phyloP scores from a whole-genome alignment of 2,329 filamentous ascomycete genomes.

The Nemania serpens region DNA sequence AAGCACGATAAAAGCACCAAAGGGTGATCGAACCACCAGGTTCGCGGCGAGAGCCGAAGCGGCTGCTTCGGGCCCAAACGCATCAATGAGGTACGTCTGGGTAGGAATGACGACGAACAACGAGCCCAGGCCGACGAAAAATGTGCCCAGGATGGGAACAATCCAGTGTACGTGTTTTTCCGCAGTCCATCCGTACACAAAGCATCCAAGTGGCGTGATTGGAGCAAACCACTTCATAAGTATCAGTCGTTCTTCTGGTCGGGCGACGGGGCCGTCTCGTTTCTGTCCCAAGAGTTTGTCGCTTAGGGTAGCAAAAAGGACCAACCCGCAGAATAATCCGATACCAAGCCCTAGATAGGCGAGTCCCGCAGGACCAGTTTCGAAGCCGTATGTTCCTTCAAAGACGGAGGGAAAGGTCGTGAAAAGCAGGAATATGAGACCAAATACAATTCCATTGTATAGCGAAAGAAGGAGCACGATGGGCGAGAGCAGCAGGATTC shows the following conservation, averaged over 20 bases:
- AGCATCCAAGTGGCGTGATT: slow-evolving; percentile 4
- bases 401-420: slow-evolving; percentile 18
- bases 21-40: slow-evolving; percentile 12
- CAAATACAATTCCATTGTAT: slow-evolving; percentile 10
- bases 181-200: slow-evolving; percentile 8
- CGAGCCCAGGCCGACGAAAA: slow-evolving; percentile 10
- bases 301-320: slow-evolving; percentile 8
- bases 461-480: slow-evolving; percentile 16
- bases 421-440: slow-evolving; percentile 17
- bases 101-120: slow-evolving; percentile 8
- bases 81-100: slow-evolving; percentile 15
- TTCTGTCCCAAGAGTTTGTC: slow-evolving; percentile 15
- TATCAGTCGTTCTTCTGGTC: slow-evolving; percentile 9
- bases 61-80: slow-evolving; percentile 15
- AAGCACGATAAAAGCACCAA: slow-evolving; percentile 4
- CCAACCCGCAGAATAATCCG: neutral
- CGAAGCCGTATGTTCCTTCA: slow-evolving; percentile 12
- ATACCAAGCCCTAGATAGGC: slow-evolving; percentile 15
- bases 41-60: slow-evolving; percentile 18
- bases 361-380: slow-evolving; percentile 3
- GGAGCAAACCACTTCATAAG: slow-evolving; percentile 23
- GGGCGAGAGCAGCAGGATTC: slow-evolving; percentile 13
- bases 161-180: slow-evolving; percentile 18
- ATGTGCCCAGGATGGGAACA: slow-evolving; percentile 17
- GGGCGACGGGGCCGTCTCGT: neutral